Conservation (phyloP, 352 stramenopile genomes). For the Globisporangium apiculatum region DNA sequence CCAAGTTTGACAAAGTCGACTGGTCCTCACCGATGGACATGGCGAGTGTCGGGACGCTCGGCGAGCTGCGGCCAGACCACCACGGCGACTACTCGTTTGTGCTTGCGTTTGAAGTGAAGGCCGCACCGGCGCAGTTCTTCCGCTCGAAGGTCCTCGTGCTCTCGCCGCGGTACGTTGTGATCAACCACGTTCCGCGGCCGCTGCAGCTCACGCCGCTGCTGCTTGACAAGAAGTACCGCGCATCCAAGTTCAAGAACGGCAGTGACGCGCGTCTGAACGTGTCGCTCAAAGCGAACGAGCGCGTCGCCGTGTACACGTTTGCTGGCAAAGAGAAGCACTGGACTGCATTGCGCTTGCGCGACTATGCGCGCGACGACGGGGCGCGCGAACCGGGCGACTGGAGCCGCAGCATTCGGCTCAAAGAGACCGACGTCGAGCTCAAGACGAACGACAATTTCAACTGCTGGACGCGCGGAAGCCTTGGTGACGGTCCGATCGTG, state of each 20-base stretch:
- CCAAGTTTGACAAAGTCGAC: conserved; percentile 57
- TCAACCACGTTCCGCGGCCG: conserved; percentile 51
- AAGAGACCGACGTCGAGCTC: conserved; percentile 21
- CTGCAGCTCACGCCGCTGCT: conserved; percentile 71
- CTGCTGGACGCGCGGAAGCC: conserved; percentile 61
- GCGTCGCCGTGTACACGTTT: conserved; percentile 61
- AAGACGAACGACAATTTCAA: conserved; percentile 33
- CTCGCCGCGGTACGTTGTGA: conserved; percentile 66
- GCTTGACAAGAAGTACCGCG: conserved; percentile 66
- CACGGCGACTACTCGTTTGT: conserved; percentile 59
- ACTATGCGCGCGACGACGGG: conserved; percentile 35
- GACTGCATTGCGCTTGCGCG: conserved; percentile 53
- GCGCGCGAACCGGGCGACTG: conserved; percentile 45
- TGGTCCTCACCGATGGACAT: conserved; percentile 75
- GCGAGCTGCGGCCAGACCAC: conserved; percentile 43
- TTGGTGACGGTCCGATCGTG: conserved; percentile 69
- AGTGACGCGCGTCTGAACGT: conserved; percentile 26
- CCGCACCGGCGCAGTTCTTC: conserved; percentile 74
- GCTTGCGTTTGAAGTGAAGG: conserved; percentile 74
- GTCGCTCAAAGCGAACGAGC: conserved; percentile 43
- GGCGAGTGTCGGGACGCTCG: conserved; percentile 64
- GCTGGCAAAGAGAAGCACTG: conserved; percentile 66
- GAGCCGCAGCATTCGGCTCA: conserved; percentile 43
- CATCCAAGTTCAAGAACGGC: conserved; percentile 22
- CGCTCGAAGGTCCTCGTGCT: conserved; percentile 78